These are phyloP conservation scores for Rhodotorula sp. DNA, from an alignment of 1,284 basidiomycete species.

Conservation along the genomic window DNA sequence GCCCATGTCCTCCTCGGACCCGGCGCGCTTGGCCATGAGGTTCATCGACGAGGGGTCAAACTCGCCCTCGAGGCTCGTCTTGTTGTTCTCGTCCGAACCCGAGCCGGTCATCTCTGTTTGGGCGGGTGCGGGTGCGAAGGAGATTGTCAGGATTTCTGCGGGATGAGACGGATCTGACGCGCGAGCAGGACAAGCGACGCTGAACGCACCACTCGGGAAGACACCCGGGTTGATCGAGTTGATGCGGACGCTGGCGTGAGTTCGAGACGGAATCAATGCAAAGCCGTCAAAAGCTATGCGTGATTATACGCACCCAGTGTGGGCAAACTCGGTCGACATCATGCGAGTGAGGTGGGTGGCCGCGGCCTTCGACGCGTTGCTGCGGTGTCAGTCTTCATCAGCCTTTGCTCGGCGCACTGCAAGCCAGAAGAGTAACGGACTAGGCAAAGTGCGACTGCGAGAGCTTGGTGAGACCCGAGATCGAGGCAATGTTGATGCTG, in stretches of 20 bases:
- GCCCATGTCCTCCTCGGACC: constrained; percentile 29
- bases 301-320: constrained; percentile 52
- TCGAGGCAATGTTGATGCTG: constrained; percentile 73
- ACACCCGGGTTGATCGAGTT: constrained; percentile 66
- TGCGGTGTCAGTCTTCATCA: not conserved
- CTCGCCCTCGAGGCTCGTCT: constrained; percentile 46
- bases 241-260: constrained; percentile 58
- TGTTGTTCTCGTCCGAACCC: constrained; percentile 55
- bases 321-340: constrained; percentile 69
- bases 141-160: no score
- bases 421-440: constrained; percentile 45
- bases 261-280: no score
- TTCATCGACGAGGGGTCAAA: constrained; percentile 26
- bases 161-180: not conserved
- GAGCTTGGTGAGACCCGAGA: constrained; percentile 67
- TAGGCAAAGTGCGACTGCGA: constrained; percentile 67
- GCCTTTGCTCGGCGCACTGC: constrained; percentile 43
- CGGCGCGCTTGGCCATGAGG: constrained; percentile 26
- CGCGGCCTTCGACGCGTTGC: constrained; percentile 67
- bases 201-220: not conserved
- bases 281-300: not conserved
- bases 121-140: constrained; percentile 30
- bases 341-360: constrained; percentile 70
- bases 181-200: not conserved
- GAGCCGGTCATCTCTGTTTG: constrained; percentile 65